phyloP scores from a whole-genome alignment of 1,284 basidiomycete genomes.

The Hypsizygus ulmarius region DNA sequence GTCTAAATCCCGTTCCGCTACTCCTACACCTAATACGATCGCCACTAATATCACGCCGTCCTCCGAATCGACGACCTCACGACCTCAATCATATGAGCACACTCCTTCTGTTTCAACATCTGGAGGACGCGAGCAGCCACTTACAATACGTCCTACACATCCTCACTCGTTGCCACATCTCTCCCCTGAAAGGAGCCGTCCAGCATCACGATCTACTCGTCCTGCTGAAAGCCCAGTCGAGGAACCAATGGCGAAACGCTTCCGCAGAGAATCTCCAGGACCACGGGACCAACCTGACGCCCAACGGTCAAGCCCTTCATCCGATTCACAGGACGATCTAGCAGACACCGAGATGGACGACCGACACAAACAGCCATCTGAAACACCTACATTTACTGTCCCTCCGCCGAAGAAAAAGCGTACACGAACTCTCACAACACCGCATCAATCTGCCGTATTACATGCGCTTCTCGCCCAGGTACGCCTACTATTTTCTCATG shows the following conservation, averaged over 20 bases:
- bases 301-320: slow-evolving; percentile 40
- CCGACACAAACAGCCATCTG: slow-evolving; percentile 34
- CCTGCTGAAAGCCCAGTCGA: slow-evolving; percentile 7
- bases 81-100: slow-evolving; percentile 37
- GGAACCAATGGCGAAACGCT: slow-evolving; percentile 38
- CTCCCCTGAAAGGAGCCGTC: slow-evolving; percentile 13
- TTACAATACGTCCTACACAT: slow-evolving; percentile 31
- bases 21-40: slow-evolving; percentile 40
- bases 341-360: slow-evolving; percentile 51
- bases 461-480: slow-evolving; percentile 81
- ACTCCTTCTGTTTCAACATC: slow-evolving; percentile 23
- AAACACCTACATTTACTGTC: slow-evolving; percentile 26
- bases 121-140: slow-evolving; percentile 26
- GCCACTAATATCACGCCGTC: slow-evolving; percentile 32
- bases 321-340: slow-evolving; percentile 53
- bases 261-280: slow-evolving; percentile 32
- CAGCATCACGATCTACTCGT: slow-evolving; percentile 7
- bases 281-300: slow-evolving; percentile 20
- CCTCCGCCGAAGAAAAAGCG: slow-evolving; percentile 68
- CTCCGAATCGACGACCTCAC: slow-evolving; percentile 38
- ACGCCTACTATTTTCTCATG: slow-evolving; percentile 18
- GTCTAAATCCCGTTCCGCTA: slow-evolving; percentile 44
- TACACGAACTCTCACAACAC: slow-evolving; percentile 78
- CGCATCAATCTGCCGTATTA: slow-evolving; percentile 78
- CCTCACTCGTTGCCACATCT: slow-evolving; percentile 25